phyloP scores from a whole-genome alignment of 1,284 basidiomycete genomes.

The Inonotus obliquus region DNA sequence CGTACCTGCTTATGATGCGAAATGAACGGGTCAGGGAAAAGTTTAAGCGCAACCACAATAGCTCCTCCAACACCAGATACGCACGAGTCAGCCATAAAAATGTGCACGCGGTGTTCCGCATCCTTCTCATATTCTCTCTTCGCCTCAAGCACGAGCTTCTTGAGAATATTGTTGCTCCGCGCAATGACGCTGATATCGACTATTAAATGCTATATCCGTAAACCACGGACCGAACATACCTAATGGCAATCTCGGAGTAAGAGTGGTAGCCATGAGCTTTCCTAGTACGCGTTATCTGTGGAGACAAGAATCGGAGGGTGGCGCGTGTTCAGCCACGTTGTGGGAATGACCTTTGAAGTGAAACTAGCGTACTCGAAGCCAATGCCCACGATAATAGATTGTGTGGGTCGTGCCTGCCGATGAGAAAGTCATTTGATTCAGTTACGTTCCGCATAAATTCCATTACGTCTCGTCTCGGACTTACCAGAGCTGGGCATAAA shows the following conservation, averaged over 20 bases:
- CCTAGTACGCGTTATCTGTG: slow-evolving; percentile 73
- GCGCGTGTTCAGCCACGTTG: slow-evolving; percentile 1
- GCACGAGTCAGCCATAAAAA: slow-evolving; percentile 83
- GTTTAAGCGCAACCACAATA: not conserved
- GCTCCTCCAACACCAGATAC: slow-evolving; percentile 24
- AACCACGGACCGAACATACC: slow-evolving; percentile 36
- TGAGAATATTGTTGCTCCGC: slow-evolving; percentile 78
- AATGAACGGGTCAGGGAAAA: slow-evolving; percentile 4
- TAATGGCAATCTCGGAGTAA: slow-evolving; percentile 71
- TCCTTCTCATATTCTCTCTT: slow-evolving; percentile 85
- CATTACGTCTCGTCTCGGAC: slow-evolving; percentile 31
- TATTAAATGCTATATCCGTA: slow-evolving; percentile 15
- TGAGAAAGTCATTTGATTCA: slow-evolving; percentile 1
- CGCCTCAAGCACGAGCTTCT: slow-evolving; percentile 77
- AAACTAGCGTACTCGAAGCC: slow-evolving; percentile 60
- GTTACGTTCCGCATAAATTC: slow-evolving; percentile 12
- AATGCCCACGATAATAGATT: slow-evolving; percentile 81
- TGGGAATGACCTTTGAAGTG: slow-evolving; percentile 12
- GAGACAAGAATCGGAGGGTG: slow-evolving; percentile 25
- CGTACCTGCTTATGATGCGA: slow-evolving; percentile 48
- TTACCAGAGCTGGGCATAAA: slow-evolving; percentile 73
- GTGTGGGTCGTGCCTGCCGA: slow-evolving; percentile 74
- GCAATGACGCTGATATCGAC: slow-evolving; percentile 63
- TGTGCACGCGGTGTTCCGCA: slow-evolving; percentile 81
- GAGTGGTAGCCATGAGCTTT: slow-evolving; percentile 68